Evolutionary conservation across 805 yeast species (phyloP), one percentile per base, ranked within the genome.

Genomic region (Danielia reshetovae): DNA sequence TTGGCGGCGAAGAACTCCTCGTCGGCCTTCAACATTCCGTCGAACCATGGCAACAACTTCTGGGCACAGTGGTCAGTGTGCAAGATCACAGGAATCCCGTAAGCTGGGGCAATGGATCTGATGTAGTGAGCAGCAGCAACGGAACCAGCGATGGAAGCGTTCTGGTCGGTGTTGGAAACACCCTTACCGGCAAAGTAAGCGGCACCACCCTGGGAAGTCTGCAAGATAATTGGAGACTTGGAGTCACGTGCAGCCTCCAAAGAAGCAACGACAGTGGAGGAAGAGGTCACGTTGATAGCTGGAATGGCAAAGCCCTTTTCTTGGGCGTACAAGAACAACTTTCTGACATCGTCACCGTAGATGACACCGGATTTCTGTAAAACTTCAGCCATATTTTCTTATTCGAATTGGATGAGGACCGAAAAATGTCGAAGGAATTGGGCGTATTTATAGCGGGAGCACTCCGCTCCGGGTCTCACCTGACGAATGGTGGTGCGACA

Each of bases 131-230:
- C 98, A 60, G 97, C 97, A 55, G 98, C 96, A 60, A 93, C 63
- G 60, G 95, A 70, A 70, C 98, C 98, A 41, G 80, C 81, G 69
- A 93, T 85, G 45, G 97, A 83, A 43, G 97, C 98, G 58, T 73
- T 72, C 75, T 93, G 97, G 75, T 86, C 82, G 57, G 75, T 75
- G 85, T 93, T 93, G 65, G 77, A 75, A 54, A 93, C 88, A 74
- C 97, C 98, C 81, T 93, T 93, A 74, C 98, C 98, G 49, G 98
- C 98, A 65, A 93, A 93, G 86, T 80, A 93, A 48, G 97, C 97
- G 53, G 98, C 95, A 77, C 98, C 98, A 75, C 98, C 98, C 70
- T 93, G 88, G 43, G 97, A 90, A 54, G 90, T 80, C 74, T 93
- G 98, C 62, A 93, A 73, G 65, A 93, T 86, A 71, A 93, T 88